Conservation (phyloP, 352 stramenopile species). For the Phytophthora ohioensis region DNA sequence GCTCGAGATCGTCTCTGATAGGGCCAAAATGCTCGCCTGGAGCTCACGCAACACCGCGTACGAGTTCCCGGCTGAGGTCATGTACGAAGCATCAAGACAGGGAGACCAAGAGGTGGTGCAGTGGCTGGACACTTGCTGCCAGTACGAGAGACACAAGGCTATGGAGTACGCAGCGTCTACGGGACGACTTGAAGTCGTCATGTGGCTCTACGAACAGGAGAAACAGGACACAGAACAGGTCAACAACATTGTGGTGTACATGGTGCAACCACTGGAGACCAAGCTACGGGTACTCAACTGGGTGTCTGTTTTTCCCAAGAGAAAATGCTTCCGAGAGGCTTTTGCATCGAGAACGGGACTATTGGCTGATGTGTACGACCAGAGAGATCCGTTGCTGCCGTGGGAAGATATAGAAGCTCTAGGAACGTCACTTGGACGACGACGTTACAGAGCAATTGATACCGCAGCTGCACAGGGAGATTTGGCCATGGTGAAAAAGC, state of each 20-base stretch:
- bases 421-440: conserved; percentile 14
- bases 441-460: conserved; percentile 43
- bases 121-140: conserved; percentile 50
- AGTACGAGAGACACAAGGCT: conserved; percentile 46
- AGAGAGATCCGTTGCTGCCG: conserved; percentile 40
- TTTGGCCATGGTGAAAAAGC: conserved; percentile 42
- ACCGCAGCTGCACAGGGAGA: conserved; percentile 41
- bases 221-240: conserved; percentile 14
- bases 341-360: conserved; percentile 45
- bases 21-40: conserved; percentile 36
- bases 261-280: conserved; percentile 40
- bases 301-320: conserved; percentile 40
- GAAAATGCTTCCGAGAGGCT: conserved; percentile 42
- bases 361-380: conserved; percentile 41
- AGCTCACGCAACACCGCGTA: conserved; percentile 44
- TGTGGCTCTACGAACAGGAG: conserved; percentile 45
- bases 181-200: conserved; percentile 44
- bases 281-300: conserved; percentile 48
- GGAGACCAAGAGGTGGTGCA: conserved; percentile 46
- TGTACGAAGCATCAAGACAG: conserved; percentile 51
- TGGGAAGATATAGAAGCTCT: conserved; percentile 28
- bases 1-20: not conserved
- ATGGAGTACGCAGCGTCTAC: conserved; percentile 53
- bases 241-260: conserved; percentile 29
- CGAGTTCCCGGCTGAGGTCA: conserved; percentile 44